Evolutionary conservation across 2,329 filamentous ascomycete genomes (phyloP).

Genomic region (Paecilomyces dactylethromorphus): DNA sequence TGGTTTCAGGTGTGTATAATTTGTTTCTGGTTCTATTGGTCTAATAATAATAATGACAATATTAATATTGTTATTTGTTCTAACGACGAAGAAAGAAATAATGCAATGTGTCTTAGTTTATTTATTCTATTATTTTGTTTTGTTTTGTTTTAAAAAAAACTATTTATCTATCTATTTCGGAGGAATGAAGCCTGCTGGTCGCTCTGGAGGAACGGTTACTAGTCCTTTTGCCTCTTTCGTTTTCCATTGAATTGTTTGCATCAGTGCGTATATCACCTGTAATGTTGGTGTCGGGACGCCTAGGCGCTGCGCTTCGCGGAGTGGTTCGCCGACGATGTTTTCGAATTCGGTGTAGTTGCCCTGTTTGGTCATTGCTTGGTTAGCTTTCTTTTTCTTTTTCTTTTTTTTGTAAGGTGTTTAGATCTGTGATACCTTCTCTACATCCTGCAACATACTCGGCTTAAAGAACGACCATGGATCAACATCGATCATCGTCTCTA

Average conservation of each 20-base stretch:
- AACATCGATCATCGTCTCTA: constrained; percentile 40
- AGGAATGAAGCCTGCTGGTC: constrained; percentile 1
- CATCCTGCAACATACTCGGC: constrained; percentile 52
- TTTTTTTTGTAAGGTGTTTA: not conserved
- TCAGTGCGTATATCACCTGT: constrained; percentile 4
- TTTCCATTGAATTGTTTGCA: constrained; percentile 6
- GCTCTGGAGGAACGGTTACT: constrained; percentile 3
- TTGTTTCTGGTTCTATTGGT: too few relatives aligned
- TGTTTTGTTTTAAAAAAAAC: too few relatives aligned
- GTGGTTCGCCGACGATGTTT: constrained; percentile 48
- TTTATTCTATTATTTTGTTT: too few relatives aligned
- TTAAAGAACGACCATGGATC: constrained; percentile 46
- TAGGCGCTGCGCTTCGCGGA: constrained; percentile 41
- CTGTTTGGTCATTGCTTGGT: constrained; percentile 16
- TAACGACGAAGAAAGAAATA: too few relatives aligned
- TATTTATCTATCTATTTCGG: not conserved
- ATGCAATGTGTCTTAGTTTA: too few relatives aligned
- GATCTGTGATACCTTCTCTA: constrained; percentile 33
- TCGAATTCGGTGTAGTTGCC: constrained; percentile 51
- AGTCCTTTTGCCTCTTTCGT: constrained; percentile 1
- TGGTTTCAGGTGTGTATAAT: too few relatives aligned
- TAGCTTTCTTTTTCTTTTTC: not conserved
- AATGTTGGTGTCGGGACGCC: constrained; percentile 35
- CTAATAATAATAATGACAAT: too few relatives aligned
- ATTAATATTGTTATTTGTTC: too few relatives aligned